These are phyloP conservation scores for Hypoxylon crocopeplum DNA, from an alignment of 495 filamentous ascomycete genomes.

Conservation along the genomic window DNA sequence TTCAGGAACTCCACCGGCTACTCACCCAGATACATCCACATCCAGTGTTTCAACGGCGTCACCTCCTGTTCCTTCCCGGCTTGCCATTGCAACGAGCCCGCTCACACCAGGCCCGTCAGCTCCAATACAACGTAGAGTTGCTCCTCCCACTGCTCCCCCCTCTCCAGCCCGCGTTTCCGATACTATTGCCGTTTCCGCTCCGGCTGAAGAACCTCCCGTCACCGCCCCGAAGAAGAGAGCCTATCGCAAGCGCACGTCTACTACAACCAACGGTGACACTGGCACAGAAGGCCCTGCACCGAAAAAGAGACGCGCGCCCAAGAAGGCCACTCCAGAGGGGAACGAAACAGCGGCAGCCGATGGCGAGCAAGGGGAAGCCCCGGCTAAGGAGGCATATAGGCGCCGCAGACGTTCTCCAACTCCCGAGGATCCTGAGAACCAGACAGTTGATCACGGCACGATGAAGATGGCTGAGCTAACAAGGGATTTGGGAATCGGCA, in stretches of 20 bases:
- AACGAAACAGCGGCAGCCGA: conserved; percentile 12
- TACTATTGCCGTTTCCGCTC: conserved; percentile 19
- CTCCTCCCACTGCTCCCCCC: conserved; percentile 26
- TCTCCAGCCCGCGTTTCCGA: conserved; percentile 29
- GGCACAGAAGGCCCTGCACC: conserved; percentile 26
- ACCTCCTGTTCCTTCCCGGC: background rate
- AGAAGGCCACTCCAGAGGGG: conserved; percentile 9
- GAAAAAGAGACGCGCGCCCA: conserved; percentile 33
- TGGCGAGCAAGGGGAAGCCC: conserved; percentile 26
- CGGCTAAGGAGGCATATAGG: conserved; percentile 39
- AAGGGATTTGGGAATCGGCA: conserved; percentile 77
- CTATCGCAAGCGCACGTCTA: conserved; percentile 27
- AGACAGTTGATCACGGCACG: conserved; percentile 69
- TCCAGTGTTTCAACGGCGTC: background rate
- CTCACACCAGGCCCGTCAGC: conserved; percentile 10
- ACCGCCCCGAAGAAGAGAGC: conserved; percentile 36
- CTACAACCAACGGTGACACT: conserved; percentile 11
- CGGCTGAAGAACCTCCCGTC: conserved; percentile 9
- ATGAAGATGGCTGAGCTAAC: conserved; percentile 86
- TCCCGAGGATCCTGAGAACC: conserved; percentile 77
- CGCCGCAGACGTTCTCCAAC: conserved; percentile 62
- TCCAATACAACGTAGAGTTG: conserved; percentile 7
- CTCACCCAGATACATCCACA: background rate
- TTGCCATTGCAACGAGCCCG: background rate
- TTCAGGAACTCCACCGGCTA: background rate